Evolutionary conservation across 768 basidiomycete genomes (phyloP).

Genomic region (Crepidotus variabilis): DNA sequence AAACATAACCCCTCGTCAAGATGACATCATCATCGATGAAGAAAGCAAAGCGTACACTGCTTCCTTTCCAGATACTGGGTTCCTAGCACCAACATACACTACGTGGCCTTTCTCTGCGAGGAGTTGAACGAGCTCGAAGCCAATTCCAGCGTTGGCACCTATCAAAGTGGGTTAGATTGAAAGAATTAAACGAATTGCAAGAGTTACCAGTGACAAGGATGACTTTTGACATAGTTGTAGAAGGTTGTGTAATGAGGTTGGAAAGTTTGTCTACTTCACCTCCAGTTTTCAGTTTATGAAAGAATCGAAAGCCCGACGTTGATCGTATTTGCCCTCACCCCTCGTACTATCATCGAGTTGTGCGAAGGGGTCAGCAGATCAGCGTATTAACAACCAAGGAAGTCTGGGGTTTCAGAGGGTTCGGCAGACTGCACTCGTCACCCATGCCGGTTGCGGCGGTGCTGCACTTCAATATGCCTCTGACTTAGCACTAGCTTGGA

Average conservation of each 20-base stretch:
- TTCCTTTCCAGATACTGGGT: slow-evolving; percentile 33
- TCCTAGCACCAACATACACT: slow-evolving; percentile 42
- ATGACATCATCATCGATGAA: not conserved
- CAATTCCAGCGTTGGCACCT: slow-evolving; percentile 44
- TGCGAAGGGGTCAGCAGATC: no score
- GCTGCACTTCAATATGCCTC: no score
- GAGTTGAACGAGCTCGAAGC: slow-evolving; percentile 39
- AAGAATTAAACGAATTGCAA: not conserved
- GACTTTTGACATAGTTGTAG: slow-evolving; percentile 21
- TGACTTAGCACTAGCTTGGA: no score
- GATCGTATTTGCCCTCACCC: not conserved
- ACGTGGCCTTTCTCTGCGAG: slow-evolving; percentile 39
- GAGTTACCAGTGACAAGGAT: slow-evolving; percentile 36
- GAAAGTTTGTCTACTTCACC: not conserved
- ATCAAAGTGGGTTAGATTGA: not conserved
- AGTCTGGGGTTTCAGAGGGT: no score
- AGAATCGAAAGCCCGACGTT: not conserved
- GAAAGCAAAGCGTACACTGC: slow-evolving; percentile 28
- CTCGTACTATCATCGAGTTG: no score
- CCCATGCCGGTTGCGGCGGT: no score
- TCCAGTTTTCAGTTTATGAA: not conserved
- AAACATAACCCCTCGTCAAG: not conserved
- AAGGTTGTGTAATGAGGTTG: not conserved
- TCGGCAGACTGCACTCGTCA: no score
- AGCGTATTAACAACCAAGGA: no score